A percentile compares a stretch with the other conserved stretches of the same genome.
Conservation (phyloP, 306 rosid species). For the Acacia confusa region DNA sequence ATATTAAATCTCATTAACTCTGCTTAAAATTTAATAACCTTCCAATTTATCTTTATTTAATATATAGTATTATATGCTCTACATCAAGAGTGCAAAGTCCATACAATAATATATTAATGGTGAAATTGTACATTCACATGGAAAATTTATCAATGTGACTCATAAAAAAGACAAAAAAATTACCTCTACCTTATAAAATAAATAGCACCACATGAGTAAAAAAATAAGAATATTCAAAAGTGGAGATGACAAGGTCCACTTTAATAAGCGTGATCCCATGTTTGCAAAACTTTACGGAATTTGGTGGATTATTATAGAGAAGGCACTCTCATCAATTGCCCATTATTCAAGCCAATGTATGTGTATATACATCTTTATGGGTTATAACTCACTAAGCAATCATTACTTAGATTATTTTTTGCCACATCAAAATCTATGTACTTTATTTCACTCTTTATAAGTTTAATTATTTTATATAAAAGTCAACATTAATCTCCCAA, state of each 20-base stretch:
- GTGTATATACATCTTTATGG: constrained; percentile 5
- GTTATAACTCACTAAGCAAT: not conserved
- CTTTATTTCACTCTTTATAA: not conserved
- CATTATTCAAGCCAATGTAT: constrained; percentile 25
- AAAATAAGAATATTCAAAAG: not conserved
- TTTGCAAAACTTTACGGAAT: constrained; percentile 12
- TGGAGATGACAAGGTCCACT: constrained; percentile 1
- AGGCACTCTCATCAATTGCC: constrained; percentile 27
- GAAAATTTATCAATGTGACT: too few species aligned
- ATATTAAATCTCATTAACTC: too few species aligned
- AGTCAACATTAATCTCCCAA: not conserved
- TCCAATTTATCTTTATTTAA: too few species aligned
- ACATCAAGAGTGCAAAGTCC: too few species aligned
- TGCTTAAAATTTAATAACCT: too few species aligned
- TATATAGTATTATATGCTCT: too few species aligned
- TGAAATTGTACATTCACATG: too few species aligned
- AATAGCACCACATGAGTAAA: not conserved
- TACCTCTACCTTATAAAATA: too few species aligned
- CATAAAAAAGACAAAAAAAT: too few species aligned
- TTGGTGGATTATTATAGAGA: constrained; percentile 23
- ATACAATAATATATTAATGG: too few species aligned
- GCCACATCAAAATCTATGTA: not conserved
- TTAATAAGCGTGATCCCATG: constrained; percentile 3
- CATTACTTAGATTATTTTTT: constrained; percentile 11
- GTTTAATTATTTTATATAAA: not conserved